Conservation (phyloP, 257 asterid genomes). For the Plectranthus barbatus region DNA sequence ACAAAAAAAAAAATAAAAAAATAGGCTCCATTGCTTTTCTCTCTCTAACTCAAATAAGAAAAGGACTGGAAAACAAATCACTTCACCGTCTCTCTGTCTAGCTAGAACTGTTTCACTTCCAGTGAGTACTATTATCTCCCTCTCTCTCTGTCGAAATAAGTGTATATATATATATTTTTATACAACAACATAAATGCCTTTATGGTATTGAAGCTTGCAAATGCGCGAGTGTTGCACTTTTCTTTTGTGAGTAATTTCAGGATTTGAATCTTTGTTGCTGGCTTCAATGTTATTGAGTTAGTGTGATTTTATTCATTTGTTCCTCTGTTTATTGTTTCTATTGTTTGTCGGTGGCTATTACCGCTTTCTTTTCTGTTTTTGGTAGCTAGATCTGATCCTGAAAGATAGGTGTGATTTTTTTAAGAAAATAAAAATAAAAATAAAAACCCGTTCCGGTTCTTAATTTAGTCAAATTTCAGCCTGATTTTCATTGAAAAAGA, state of each 20-base stretch:
- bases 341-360: slow-evolving; percentile 22
- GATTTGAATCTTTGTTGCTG: slow-evolving; percentile 18
- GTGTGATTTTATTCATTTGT: neutral
- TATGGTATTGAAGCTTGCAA: neutral
- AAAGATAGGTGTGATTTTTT: slow-evolving; percentile 14
- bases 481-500: slow-evolving; percentile 8
- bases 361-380: slow-evolving; percentile 7
- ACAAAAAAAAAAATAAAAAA: slow-evolving; percentile 12
- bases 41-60: slow-evolving; percentile 13
- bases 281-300: slow-evolving; percentile 9
- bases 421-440: too few species aligned
- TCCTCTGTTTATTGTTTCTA: neutral
- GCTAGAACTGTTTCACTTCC: slow-evolving; percentile 26
- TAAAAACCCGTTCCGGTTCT: neutral
- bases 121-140: slow-evolving; percentile 42
- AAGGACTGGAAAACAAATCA: neutral
- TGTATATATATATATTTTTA: too few species aligned
- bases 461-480: neutral
- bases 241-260: neutral
- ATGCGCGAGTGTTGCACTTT: neutral
- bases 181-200: too few species aligned
- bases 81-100: slow-evolving; percentile 15
- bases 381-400: slow-evolving; percentile 53
- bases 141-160: too few species aligned
- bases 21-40: slow-evolving; percentile 12